Base-by-base conservation (phyloP, 2,329 filamentous ascomycete genomes). In the Calycina marina region DNA sequence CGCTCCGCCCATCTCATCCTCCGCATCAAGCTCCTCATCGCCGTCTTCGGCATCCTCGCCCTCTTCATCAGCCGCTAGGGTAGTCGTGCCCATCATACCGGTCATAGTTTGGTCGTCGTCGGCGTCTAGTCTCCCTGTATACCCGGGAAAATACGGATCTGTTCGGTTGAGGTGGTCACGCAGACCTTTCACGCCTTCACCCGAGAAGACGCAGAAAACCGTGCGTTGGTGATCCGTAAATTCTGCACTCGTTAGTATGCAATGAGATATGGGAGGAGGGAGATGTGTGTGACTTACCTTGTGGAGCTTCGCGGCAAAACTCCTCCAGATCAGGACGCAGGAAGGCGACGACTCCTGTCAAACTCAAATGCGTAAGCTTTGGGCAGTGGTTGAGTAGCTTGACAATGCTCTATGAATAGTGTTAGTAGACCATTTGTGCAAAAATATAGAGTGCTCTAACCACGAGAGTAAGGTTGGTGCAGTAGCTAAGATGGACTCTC, bases 151-250 rank as follows among this genome's bases (percentile, higher is more conserved):
- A 80, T 18, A 83, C 83, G 41, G 75, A 73, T 47, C 53, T 78
- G 81, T 16, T 82, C 83, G 34, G 75, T 67, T 92, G 24, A 98
- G 65, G 50, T 85, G 81, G 16, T 77, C 68, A 25, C 88, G 77
- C 15, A 98, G 70, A 25, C 72, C 70, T 25, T 63, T 62, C 2
- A 98, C 88, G 34, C 86, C 86, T 15, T 72, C 68, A 4, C 90
- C 88, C 2, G 86, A 94, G 56, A 98, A 98, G 33, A 98, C 90
- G 51, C 90, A 98, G 53, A 98, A 98, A 5, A 96, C 84, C 32
- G 88, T 78, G 40, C 90, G 75, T 55, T 98, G 90, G 51, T 94
- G 85, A 28, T 88, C 80, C 12, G 86, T 96, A 53, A 98, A 98
- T 56, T 96, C 90, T 75, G 35, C 5, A 18, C 4, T 6, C 14